These are phyloP conservation scores for Glaciozyma martinii DNA, from an alignment of 768 basidiomycete species.

Conservation along the genomic window DNA sequence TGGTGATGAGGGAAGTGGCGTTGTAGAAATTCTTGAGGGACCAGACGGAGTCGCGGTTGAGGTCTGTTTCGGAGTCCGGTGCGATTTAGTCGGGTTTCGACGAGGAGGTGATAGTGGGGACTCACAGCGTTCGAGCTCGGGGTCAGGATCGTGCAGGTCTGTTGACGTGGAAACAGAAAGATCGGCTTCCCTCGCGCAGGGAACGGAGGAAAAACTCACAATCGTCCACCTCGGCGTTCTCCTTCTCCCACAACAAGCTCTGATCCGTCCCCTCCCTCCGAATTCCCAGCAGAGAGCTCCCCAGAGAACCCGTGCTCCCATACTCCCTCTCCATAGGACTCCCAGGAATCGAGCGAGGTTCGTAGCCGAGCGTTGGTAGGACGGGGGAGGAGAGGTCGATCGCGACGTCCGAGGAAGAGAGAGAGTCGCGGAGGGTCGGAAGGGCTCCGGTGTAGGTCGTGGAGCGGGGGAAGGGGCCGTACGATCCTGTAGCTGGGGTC, in stretches of 20 bases:
- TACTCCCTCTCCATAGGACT: not conserved
- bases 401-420: not conserved
- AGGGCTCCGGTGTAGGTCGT: not conserved
- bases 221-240: conserved; percentile 27
- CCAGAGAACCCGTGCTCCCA: not conserved
- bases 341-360: not conserved
- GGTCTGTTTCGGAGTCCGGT: not conserved
- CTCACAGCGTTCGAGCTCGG: conserved; percentile 43
- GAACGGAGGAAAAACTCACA: not conserved
- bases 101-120: too few relatives aligned
- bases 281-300: not conserved
- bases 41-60: conserved; percentile 53
- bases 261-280: not conserved
- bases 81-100: too few relatives aligned
- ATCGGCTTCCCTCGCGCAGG: not conserved
- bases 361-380: not conserved
- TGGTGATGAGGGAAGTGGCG: conserved; percentile 58
- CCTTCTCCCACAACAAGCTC: conserved; percentile 32
- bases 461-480: not conserved
- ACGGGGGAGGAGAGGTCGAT: not conserved
- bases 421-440: not conserved
- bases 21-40: conserved; percentile 77
- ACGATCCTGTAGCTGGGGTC: not conserved
- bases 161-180: not conserved
- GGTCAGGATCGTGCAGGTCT: conserved; percentile 29